These are phyloP conservation scores for Chaetomiaceae sp. DNA, from an alignment of 2,329 filamentous ascomycete genomes.

Conservation along the genomic window DNA sequence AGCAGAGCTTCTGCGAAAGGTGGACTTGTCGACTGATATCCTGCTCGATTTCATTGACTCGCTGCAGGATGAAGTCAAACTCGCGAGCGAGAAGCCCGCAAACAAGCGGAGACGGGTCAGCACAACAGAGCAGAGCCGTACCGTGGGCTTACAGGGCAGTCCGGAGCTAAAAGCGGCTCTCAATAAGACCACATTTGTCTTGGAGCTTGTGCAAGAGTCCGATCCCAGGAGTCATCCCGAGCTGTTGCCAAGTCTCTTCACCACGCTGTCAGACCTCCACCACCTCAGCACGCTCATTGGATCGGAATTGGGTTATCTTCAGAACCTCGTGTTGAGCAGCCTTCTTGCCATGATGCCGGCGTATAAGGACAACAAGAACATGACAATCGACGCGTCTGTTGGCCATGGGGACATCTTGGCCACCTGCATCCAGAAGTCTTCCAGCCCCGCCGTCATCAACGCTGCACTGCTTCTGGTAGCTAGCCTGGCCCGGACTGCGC, in stretches of 20 bases:
- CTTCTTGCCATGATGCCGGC: constrained; percentile 79
- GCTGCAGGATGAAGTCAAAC: constrained; percentile 67
- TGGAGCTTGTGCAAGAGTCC: constrained; percentile 83
- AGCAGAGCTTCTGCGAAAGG: constrained; percentile 65
- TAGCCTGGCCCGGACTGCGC: constrained; percentile 77
- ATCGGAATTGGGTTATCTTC: constrained; percentile 84
- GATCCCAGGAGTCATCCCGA: constrained; percentile 70
- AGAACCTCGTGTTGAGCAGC: constrained; percentile 77
- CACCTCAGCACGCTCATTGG: constrained; percentile 75
- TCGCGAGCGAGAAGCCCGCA: constrained; percentile 66
- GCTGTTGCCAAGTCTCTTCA: constrained; percentile 75
- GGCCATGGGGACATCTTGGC: constrained; percentile 88
- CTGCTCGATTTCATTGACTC: constrained; percentile 69
- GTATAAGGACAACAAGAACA: constrained; percentile 57
- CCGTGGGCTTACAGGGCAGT: constrained; percentile 57
- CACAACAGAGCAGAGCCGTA: constrained; percentile 61
- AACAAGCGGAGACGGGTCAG: constrained; percentile 78
- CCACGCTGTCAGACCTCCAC: constrained; percentile 79
- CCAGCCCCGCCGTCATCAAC: constrained; percentile 91
- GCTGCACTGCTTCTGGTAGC: constrained; percentile 84
- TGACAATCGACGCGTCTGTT: constrained; percentile 70
- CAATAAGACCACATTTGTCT: constrained; percentile 75
- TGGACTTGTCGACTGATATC: constrained; percentile 69
- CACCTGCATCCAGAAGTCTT: constrained; percentile 86
- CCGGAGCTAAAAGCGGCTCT: constrained; percentile 64